Base-by-base conservation (phyloP, 768 basidiomycete species). In the Mycena rebaudengoi region DNA sequence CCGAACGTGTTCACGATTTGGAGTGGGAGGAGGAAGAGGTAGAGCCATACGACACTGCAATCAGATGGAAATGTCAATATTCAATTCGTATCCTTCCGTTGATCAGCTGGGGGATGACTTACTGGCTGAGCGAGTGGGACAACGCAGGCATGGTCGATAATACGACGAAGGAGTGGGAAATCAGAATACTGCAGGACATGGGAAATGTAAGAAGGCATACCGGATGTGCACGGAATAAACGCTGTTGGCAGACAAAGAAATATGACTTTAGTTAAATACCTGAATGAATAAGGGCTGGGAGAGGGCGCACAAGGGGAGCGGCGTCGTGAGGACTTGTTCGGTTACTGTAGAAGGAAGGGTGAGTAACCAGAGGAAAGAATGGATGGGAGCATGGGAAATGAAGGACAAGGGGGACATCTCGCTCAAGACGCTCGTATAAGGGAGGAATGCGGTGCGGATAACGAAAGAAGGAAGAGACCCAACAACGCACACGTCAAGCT, bases 21-120 rank as follows among this genome's bases (percentile, higher is more conserved):
- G 81, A 93, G 90, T 0, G 91, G 91, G 1, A 93, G 80, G 74
- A 90, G 87, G 79, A 92, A 90, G 1, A 91, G 82, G 73, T 91
- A 93, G 26, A 89, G 69, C 89, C 87, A 90, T 29, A 90, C 86
- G 33, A 87, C 89, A 69, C 88, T 84, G 23, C 1, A 7, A 32
- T 39, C 32, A 57, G 7, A 23, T 23, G 3, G n/a, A 33, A 25
- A 12, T 14, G 30, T 23, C 18, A 45, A 23, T 30, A 29, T 21
- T 5, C 5, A 21, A n/a, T 13, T 4, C n/a, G n/a, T n/a, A n/a
- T n/a, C n/a, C n/a, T n/a, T n/a, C n/a, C n/a, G n/a, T n/a, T n/a
- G n/a, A n/a, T n/a, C n/a, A n/a, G n/a, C n/a, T n/a, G n/a, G 18
- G 20, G 28, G 39, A 25, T 20, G 39, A 74, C 76, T 65, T 57